Conservation (phyloP, 202 grass and related monocot genomes). For the Digitaria exilis region DNA sequence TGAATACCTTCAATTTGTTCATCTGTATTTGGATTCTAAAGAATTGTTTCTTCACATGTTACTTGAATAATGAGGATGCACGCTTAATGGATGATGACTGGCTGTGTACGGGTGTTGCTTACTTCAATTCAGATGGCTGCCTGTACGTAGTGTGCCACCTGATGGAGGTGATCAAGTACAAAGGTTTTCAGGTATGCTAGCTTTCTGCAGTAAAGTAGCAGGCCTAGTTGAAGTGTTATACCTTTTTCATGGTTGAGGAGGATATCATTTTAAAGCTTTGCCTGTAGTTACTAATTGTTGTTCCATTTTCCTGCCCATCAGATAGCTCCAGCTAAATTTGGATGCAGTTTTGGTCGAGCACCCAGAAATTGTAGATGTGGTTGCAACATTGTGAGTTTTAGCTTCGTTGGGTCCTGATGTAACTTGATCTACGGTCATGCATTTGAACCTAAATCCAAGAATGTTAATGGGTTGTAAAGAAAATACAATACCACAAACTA, state of each 20-base stretch:
- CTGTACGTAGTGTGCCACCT: constrained; percentile 75
- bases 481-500: background rate
- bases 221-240: background rate
- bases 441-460: constrained; percentile 4
- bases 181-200: constrained; percentile 85
- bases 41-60: constrained; percentile 55
- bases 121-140: constrained; percentile 84
- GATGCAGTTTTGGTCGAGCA: constrained; percentile 71
- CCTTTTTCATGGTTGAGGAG: background rate
- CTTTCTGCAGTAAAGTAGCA: constrained; percentile 11
- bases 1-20: background rate
- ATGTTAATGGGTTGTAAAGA: constrained; percentile 74
- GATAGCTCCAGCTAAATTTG: constrained; percentile 89
- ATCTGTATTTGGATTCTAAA: constrained; percentile 15
- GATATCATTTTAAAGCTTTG: background rate
- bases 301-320: constrained; percentile 36
- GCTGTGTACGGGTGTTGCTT: constrained; percentile 78
- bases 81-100: constrained; percentile 51
- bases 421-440: background rate
- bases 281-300: constrained; percentile 2
- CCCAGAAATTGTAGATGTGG: constrained; percentile 77
- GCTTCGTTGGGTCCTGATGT: background rate
- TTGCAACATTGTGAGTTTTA: constrained; percentile 80
- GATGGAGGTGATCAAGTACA: constrained; percentile 97
- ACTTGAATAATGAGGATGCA: constrained; percentile 63